Evolutionary conservation across 2,329 filamentous ascomycete genomes (phyloP), one percentile per base, ranked within the genome.

Genomic region (Reticulascus tulasneorum): DNA sequence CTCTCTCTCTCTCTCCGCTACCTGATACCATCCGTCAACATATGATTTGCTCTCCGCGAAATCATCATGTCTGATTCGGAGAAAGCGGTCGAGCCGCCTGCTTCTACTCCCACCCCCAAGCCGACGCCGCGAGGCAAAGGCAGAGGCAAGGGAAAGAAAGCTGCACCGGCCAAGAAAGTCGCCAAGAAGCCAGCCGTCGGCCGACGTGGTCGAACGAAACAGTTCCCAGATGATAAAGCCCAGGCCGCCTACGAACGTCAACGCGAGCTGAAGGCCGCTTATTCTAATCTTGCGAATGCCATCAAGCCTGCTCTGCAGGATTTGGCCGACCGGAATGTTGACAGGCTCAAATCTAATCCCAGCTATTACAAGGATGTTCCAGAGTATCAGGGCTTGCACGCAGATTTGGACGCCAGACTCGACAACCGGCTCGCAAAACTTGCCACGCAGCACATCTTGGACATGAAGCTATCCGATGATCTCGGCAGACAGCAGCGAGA

Each of bases 261-360:
- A 53, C 71, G 82, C 47, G 74, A 83, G 48, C 66, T 86, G 49
- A 82, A 82, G 56, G 76, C 77, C 37, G 69, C 69, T 17, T 86
- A 77, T 57, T 71, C 77, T n/a, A 65, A 72, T 39, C 73, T 86
- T 33, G 71, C 77, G 40, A 73, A 76, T 47, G 68, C 74, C 20
- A 60, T 84, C 48, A 85, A 83, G 56, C 75, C 76, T 12, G 71
- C 79, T 9, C 64, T 85, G 11, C 77, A 79, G 40, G 80, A 85
- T 51, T 66, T 87, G 15, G 79, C 79, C 13, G 73, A 77, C 35
- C 70, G 77, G 22, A 73, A 66, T 33, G 60, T 82, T 39, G 73
- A 78, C 31, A 67, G 72, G 40, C 60, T 85, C 40, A 65, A 77
- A 43, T 63, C 71, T 31, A 67, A 78, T 33, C 66, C 73, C 7